Percentiles rank a stretch among this genome's conserved stretches.
phyloP scores from a whole-genome alignment of 192 early-diverging fungal species.

The Podila epigama region DNA sequence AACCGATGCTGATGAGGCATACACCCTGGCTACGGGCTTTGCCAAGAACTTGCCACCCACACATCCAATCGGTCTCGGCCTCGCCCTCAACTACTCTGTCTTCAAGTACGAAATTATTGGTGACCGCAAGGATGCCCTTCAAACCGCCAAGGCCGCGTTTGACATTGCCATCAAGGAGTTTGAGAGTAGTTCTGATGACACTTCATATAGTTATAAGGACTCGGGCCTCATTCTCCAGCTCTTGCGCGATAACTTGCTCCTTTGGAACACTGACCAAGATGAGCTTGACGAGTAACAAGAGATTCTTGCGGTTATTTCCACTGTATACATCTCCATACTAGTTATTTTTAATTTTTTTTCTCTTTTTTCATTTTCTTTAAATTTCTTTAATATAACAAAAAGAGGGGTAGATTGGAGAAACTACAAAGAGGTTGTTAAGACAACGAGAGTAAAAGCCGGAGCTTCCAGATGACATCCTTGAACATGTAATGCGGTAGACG shows the following conservation, averaged over 20 bases:
- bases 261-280: slow-evolving; percentile 98
- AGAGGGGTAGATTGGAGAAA: no score
- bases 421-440: no score
- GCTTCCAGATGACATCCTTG: no score
- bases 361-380: no score
- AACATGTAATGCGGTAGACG: no score
- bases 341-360: no score
- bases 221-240: slow-evolving; percentile 98
- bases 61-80: slow-evolving; percentile 96
- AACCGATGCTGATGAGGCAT: slow-evolving; percentile 82
- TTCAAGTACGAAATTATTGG: slow-evolving; percentile 99
- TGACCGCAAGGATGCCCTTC: slow-evolving; percentile 92
- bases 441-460: no score
- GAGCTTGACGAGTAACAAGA: no score
- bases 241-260: slow-evolving; percentile 94
- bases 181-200: slow-evolving; percentile 90
- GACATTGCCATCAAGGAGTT: slow-evolving; percentile 96
- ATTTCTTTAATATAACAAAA: no score
- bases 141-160: slow-evolving; percentile 92
- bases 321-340: no score
- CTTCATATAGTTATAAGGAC: slow-evolving; percentile 98
- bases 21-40: slow-evolving; percentile 91
- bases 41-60: slow-evolving; percentile 84
- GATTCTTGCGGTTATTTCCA: no score
- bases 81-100: slow-evolving; percentile 98